Evolutionary conservation across 352 stramenopile genomes (phyloP), one percentile per base, ranked within the genome.

Genomic region (Thalassiosira sp.): DNA sequence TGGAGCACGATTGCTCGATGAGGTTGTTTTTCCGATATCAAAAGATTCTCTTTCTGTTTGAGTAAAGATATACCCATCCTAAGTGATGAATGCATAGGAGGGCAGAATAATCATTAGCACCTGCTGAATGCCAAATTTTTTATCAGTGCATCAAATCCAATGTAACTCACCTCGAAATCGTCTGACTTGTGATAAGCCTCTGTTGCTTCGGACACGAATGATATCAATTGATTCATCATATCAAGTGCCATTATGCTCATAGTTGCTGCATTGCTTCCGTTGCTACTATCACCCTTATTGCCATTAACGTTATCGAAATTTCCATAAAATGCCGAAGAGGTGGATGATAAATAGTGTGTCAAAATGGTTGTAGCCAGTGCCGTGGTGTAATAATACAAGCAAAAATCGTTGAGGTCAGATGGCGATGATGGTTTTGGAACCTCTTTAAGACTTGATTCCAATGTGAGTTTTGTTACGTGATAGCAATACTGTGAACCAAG

Each of bases 151-250:
- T 84, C 54, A 59, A 75, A 57, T 8, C 24, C 11, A 56, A 16
- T 31, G 22, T 48, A 13, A 64, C 40, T 62, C 18, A 78, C 73
- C 62, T 93, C 88, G 82, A 92, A 93, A 54, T 90, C 87, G 64
- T 84, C 72, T 37, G 87, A 85, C 31, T 89, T 84, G 27, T 89
- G 82, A 58, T 87, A 87, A 22, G 77, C 60, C 22, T 92, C 84
- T 40, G 79, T 92, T 35, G 86, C 82, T 5, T 53, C 54, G 8
- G 66, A 62, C 48, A 91, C 85, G 48, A 83, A 81, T 42, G 25
- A 59, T 31, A 79, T 52, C 18, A 85, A 64, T 27, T 79, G 56
- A 16, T 76, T 73, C 27, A 85, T 76, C 46, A 81, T 72, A 43
- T 76, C 64, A 37, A 76, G 66, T 31, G 25, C 58, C 60, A 68